phyloP scores from a whole-genome alignment of 139 green algal species.

The Raphidocelis subcapitata region DNA sequence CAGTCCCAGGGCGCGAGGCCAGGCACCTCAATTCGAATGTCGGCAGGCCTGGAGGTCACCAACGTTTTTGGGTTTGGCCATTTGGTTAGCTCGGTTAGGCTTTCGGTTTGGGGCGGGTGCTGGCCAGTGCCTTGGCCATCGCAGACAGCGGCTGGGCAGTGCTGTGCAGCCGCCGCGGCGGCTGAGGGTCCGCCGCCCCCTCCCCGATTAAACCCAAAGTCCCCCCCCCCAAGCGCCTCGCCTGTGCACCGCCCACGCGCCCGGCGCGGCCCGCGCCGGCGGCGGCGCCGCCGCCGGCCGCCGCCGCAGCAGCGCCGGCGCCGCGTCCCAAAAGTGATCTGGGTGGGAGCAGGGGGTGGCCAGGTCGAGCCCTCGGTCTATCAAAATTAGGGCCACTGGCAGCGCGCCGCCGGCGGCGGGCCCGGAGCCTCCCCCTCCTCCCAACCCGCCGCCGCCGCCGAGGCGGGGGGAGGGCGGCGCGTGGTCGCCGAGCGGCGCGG shows the following conservation, averaged over 20 bases:
- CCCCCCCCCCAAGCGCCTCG: too few species aligned
- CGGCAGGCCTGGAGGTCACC: conserved; percentile 24
- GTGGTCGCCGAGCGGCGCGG: neutral
- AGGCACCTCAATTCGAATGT: conserved; percentile 29
- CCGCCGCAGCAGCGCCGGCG: conserved; percentile 6
- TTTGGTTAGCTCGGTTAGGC: too few species aligned
- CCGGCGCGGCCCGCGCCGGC: neutral
- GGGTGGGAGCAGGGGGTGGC: conserved; percentile 43
- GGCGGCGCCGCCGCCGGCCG: neutral
- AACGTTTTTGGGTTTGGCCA: too few species aligned
- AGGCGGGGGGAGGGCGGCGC: neutral
- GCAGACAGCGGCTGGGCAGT: too few species aligned
- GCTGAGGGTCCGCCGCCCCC: too few species aligned
- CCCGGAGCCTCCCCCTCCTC: too few species aligned
- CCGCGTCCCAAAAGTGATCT: conserved; percentile 42
- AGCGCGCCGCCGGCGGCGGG: conserved; percentile 26
- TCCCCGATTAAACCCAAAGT: too few species aligned
- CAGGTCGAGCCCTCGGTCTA: conserved; percentile 59
- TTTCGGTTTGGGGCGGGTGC: too few species aligned
- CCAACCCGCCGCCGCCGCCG: neutral
- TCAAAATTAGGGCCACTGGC: conserved; percentile 42
- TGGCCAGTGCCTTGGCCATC: too few species aligned
- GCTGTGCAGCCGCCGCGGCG: too few species aligned
- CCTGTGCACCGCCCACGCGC: neutral
- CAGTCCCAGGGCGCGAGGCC: conserved; percentile 12